Conservation (phyloP, 1,284 basidiomycete species). For the Melampsora larici-populina region DNA sequence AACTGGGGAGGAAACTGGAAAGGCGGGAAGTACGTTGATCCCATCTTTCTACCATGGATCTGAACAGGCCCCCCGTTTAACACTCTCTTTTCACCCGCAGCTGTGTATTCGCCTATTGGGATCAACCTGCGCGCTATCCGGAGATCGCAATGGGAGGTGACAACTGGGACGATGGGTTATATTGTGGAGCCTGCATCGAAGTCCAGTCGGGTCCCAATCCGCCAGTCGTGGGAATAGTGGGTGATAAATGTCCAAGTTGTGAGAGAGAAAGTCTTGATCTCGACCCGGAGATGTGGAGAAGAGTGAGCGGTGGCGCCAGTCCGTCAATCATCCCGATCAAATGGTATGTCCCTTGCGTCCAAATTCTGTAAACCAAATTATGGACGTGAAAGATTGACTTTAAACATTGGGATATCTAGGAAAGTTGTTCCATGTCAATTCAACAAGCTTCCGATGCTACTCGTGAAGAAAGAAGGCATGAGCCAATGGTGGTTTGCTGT, state of each 20-base stretch:
- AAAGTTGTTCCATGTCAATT: neutral
- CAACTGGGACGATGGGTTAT: neutral
- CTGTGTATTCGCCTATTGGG: neutral
- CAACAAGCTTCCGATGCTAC: neutral
- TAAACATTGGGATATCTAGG: neutral
- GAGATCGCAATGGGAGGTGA: neutral
- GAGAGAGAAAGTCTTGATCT: neutral
- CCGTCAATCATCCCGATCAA: neutral
- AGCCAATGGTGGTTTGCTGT: neutral
- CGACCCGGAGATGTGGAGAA: neutral
- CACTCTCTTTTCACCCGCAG: neutral
- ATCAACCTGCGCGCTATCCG: neutral
- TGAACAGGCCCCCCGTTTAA: neutral
- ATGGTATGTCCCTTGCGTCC: neutral
- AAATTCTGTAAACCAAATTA: neutral
- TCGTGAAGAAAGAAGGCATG: neutral
- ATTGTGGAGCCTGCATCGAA: neutral
- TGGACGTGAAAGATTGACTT: neutral
- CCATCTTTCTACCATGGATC: neutral
- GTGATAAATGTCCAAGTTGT: neutral
- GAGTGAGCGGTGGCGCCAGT: neutral
- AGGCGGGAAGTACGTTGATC: neutral
- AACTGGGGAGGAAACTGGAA: conserved; percentile 1
- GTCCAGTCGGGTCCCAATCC: neutral
- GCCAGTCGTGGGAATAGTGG: neutral